Percentiles rank a stretch among this genome's conserved stretches.
Evolutionary conservation across 768 basidiomycete genomes (phyloP).

Genomic region (Auriscalpium microsporum): DNA sequence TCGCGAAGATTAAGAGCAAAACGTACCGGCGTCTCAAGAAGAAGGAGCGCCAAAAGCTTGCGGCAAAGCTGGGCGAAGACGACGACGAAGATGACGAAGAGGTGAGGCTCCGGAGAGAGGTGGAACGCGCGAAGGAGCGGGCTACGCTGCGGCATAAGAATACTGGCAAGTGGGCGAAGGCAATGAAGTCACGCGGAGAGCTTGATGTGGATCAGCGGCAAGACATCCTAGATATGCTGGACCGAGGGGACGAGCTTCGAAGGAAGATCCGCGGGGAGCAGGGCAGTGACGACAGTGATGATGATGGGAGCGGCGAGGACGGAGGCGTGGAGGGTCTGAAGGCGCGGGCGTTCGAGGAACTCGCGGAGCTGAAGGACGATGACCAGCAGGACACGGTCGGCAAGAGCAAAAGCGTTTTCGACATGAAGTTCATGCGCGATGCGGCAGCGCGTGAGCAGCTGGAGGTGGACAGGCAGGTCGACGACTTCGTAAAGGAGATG

Average conservation of each 20-base stretch:
- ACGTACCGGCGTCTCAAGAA: slow-evolving; percentile 80
- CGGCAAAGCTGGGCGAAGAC: slow-evolving; percentile 38
- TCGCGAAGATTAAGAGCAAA: slow-evolving; percentile 95
- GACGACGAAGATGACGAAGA: slow-evolving; percentile 44
- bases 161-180: slow-evolving; percentile 81
- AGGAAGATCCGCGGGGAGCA: slow-evolving; percentile 64
- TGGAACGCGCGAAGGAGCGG: slow-evolving; percentile 76
- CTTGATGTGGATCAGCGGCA: slow-evolving; percentile 51
- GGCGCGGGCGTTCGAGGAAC: slow-evolving; percentile 67
- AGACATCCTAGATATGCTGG: slow-evolving; percentile 81
- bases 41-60: slow-evolving; percentile 62
- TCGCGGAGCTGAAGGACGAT: slow-evolving; percentile 26
- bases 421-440: slow-evolving; percentile 99
- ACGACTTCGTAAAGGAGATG: slow-evolving; percentile 69
- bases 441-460: slow-evolving; percentile 63
- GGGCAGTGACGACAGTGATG: slow-evolving; percentile 46
- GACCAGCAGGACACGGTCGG: slow-evolving; percentile 16
- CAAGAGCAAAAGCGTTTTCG: slow-evolving; percentile 64
- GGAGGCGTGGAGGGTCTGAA: slow-evolving; percentile 46
- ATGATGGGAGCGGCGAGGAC: slow-evolving; percentile 31
- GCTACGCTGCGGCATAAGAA: slow-evolving; percentile 85
- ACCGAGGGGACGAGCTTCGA: slow-evolving; percentile 69
- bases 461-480: slow-evolving; percentile 51
- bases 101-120: slow-evolving; percentile 57
- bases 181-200: slow-evolving; percentile 62